A percentile compares a stretch with the other conserved stretches of the same genome.
Conservation (phyloP, 2,329 filamentous ascomycete species). For the Penicillium occitanis region DNA sequence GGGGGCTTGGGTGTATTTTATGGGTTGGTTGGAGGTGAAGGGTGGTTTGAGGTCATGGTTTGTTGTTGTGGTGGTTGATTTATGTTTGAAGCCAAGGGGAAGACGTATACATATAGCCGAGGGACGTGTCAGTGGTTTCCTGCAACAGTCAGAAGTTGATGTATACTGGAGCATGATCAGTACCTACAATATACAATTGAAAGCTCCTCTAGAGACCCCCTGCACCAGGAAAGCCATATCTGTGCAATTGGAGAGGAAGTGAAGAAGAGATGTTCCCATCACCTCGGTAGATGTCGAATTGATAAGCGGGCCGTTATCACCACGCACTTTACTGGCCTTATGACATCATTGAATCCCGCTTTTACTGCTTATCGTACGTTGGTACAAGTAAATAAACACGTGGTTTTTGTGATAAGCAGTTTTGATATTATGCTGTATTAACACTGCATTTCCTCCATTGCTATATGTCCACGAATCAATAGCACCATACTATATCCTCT, state of each 20-base stretch:
- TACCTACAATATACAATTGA: not conserved
- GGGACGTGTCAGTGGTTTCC: not conserved
- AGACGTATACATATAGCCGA: not conserved
- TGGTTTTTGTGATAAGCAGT: not conserved
- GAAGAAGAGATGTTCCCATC: not conserved
- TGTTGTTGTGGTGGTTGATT: not conserved
- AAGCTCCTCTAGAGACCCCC: not conserved
- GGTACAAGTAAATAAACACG: not conserved
- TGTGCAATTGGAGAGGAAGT: not conserved
- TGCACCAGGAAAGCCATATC: not conserved
- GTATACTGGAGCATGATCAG: no score
- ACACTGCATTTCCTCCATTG: no score
- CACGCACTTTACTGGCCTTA: not conserved
- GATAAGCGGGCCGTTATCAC: not conserved
- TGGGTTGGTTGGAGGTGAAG: constrained; percentile 36
- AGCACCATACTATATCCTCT: no score
- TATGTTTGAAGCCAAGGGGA: not conserved
- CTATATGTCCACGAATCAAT: no score
- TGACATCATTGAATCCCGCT: not conserved
- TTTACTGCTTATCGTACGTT: not conserved
- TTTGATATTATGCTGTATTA: no score
- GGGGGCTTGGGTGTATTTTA: constrained; percentile 43
- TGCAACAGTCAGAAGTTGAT: not conserved
- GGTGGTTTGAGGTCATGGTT: constrained; percentile 20
- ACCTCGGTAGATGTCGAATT: not conserved